These are phyloP conservation scores for Oemleria cerasiformis DNA, from an alignment of 306 rosid genomes.

Conservation along the genomic window DNA sequence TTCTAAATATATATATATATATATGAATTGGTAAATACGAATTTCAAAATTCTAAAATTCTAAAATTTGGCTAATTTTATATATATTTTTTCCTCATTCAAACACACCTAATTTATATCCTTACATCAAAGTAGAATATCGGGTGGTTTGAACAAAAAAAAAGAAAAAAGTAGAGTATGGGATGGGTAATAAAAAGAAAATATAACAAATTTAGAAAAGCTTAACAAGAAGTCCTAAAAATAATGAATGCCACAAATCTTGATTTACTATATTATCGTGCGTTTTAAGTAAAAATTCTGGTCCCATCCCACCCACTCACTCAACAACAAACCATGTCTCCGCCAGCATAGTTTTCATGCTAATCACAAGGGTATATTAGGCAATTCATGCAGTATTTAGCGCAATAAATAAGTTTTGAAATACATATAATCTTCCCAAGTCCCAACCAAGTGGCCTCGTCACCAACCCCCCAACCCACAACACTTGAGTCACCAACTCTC, in stretches of 20 bases:
- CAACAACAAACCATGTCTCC: not conserved
- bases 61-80: too few species aligned
- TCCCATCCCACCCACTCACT: slow-evolving; percentile 11
- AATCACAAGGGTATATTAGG: not conserved
- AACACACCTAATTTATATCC: too few species aligned
- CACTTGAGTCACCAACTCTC: slow-evolving; percentile 9
- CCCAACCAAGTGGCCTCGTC: not conserved
- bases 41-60: too few species aligned
- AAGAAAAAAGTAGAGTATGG: too few species aligned
- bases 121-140: not conserved
- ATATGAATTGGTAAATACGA: too few species aligned
- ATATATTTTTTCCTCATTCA: too few species aligned
- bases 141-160: not conserved
- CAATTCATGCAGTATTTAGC: not conserved
- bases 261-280: not conserved
- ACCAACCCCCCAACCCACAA: slow-evolving; percentile 5
- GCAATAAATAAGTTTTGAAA: not conserved
- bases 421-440: not conserved
- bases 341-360: not conserved
- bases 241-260: not conserved
- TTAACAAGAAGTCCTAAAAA: not conserved
- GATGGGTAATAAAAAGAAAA: too few species aligned
- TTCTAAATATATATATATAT: too few species aligned
- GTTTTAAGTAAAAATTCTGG: not conserved
- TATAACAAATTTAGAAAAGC: not conserved